Percentiles rank a stretch among this genome's conserved stretches.
Conservation (phyloP, 176 grass and related monocot genomes). For the Zea mays region DNA sequence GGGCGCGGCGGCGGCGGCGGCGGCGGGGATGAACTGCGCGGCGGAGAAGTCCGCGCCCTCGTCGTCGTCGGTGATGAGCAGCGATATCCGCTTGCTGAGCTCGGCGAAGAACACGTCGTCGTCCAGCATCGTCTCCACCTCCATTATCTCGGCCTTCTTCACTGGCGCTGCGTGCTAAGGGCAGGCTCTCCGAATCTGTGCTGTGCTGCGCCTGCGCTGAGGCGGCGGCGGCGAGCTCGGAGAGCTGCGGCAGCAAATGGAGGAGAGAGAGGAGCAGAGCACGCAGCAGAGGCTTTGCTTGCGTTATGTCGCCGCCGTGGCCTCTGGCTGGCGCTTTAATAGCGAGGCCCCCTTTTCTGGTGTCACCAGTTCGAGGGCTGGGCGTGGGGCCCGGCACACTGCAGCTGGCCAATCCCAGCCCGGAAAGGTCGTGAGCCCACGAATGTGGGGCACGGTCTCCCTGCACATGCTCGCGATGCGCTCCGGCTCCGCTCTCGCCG, state of each 20-base stretch:
- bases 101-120: slow-evolving; percentile 96
- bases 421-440: slow-evolving; percentile 34
- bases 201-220: neutral
- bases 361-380: neutral
- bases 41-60: slow-evolving; percentile 63
- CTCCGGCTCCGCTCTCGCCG: slow-evolving; percentile 23
- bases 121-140: slow-evolving; percentile 61
- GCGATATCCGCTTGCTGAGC: slow-evolving; percentile 93
- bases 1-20: slow-evolving; percentile 34
- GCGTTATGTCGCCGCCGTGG: slow-evolving; percentile 1
- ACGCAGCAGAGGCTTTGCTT: neutral
- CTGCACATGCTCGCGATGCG: slow-evolving; percentile 17
- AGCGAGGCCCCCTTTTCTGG: slow-evolving; percentile 9
- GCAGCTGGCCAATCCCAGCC: slow-evolving; percentile 59
- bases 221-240: neutral
- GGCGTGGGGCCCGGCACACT: slow-evolving; percentile 11
- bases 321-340: slow-evolving; percentile 40
- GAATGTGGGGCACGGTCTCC: slow-evolving; percentile 9
- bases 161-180: neutral
- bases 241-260: neutral
- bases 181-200: neutral
- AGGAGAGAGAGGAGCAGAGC: neutral
- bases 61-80: slow-evolving; percentile 93
- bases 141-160: slow-evolving; percentile 1
- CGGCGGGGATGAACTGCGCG: slow-evolving; percentile 44